Conservation (phyloP, 345 rosid genomes). For the Eucalyptus leucophloia region DNA sequence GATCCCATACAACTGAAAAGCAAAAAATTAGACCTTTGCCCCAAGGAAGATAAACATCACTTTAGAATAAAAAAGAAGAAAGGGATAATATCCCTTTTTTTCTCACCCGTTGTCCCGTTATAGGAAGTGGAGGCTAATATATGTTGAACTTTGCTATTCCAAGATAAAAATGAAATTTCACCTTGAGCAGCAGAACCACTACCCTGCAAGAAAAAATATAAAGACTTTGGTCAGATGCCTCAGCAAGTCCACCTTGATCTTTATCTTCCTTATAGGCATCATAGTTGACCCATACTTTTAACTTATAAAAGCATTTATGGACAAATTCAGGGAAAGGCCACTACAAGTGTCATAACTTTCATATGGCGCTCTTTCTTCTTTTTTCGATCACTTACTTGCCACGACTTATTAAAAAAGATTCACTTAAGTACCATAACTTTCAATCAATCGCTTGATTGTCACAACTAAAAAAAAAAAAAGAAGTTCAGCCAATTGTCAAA, state of each 20-base stretch:
- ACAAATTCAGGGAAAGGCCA: background rate
- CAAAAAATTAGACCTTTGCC: background rate
- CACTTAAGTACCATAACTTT: background rate
- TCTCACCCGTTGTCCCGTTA: slow-evolving; percentile 93
- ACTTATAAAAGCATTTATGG: background rate
- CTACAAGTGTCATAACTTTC: background rate
- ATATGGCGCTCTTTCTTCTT: background rate
- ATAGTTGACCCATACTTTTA: background rate
- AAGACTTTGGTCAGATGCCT: background rate
- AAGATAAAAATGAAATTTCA: slow-evolving; percentile 89
- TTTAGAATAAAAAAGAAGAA: background rate
- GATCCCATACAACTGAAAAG: slow-evolving; percentile 86
- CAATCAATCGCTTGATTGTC: background rate
- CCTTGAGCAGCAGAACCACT: slow-evolving; percentile 91
- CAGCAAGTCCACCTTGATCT: background rate
- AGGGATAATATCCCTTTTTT: background rate
- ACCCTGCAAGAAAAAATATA: slow-evolving; percentile 38
- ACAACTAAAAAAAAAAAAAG: background rate
- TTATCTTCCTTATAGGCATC: background rate
- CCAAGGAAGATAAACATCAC: background rate
- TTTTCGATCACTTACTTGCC: background rate
- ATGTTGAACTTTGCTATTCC: slow-evolving; percentile 93
- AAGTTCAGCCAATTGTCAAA: background rate
- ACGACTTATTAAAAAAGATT: background rate
- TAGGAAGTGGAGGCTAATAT: slow-evolving; percentile 92